Evolutionary conservation across 192 early-diverging fungal species (phyloP).

Genomic region (Backusella liffmaniae): DNA sequence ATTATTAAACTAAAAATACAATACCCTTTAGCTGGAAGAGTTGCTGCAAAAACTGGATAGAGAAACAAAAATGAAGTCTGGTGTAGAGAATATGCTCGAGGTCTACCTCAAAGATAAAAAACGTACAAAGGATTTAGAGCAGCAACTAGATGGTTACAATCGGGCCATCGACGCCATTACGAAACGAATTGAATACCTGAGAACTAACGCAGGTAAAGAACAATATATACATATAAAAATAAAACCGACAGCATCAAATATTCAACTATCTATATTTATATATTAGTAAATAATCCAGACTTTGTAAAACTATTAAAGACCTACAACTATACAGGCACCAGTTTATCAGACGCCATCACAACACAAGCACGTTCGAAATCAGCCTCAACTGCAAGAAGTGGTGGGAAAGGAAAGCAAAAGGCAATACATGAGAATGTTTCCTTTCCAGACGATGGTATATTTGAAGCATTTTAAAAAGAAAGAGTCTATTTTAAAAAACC

Average conservation of each 20-base stretch:
- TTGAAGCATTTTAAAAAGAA: background rate
- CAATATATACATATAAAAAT: background rate
- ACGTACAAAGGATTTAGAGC: constrained; percentile 37
- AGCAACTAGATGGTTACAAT: constrained; percentile 28
- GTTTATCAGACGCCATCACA: constrained; percentile 77
- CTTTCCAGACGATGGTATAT: constrained; percentile 34
- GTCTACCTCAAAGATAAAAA: constrained; percentile 37
- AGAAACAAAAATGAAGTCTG: constrained; percentile 38
- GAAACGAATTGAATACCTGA: constrained; percentile 29
- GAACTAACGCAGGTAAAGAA: constrained; percentile 22
- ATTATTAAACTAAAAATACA: background rate
- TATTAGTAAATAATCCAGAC: constrained; percentile 21
- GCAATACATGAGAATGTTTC: constrained; percentile 26
- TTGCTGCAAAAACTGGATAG: constrained; percentile 27
- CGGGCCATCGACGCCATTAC: constrained; percentile 25
- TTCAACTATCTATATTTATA: background rate
- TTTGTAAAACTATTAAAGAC: constrained; percentile 14
- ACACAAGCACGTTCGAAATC: constrained; percentile 24
- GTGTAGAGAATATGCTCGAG: constrained; percentile 46
- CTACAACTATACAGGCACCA: constrained; percentile 57
- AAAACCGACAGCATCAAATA: background rate
- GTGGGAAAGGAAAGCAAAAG: constrained; percentile 25
- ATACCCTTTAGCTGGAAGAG: constrained; percentile 26
- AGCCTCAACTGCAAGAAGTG: constrained; percentile 12
- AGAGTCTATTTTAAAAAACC: background rate